phyloP scores from a whole-genome alignment of 2,329 filamentous ascomycete genomes.

The Pseudogymnoascus sp. region DNA sequence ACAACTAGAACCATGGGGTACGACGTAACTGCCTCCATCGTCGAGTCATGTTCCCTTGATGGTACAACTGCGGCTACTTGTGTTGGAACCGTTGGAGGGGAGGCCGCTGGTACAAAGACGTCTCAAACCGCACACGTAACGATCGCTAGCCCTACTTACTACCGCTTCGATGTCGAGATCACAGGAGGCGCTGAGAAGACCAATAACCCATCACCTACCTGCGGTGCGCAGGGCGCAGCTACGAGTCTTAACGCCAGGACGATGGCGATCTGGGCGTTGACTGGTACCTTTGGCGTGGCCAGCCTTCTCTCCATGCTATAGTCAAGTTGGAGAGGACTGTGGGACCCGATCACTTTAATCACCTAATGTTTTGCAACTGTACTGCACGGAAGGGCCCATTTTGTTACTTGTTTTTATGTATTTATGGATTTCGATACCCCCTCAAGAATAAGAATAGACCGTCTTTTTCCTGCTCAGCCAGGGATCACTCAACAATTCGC shows the following conservation, averaged over 20 bases:
- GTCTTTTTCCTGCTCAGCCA: conserved; percentile 14
- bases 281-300: not conserved
- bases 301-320: conserved; percentile 17
- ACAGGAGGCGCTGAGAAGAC: not conserved
- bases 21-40: not conserved
- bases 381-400: not conserved
- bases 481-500: conserved; percentile 18
- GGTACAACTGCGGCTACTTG: not conserved
- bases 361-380: not conserved
- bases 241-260: not conserved
- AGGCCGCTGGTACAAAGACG: not conserved
- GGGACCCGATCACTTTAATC: not conserved
- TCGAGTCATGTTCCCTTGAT: not conserved
- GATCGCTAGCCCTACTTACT: not conserved
- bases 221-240: not conserved
- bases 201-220: not conserved
- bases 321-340: not conserved
- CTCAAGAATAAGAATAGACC: not conserved
- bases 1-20: not conserved
- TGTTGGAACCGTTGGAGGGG: not conserved
- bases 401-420: not conserved
- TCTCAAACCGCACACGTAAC: not conserved
- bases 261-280: not conserved
- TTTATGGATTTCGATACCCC: not conserved
- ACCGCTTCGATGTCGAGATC: not conserved